phyloP scores from a whole-genome alignment of 2,329 filamentous ascomycete species.

The Drechslerella dactyloides region DNA sequence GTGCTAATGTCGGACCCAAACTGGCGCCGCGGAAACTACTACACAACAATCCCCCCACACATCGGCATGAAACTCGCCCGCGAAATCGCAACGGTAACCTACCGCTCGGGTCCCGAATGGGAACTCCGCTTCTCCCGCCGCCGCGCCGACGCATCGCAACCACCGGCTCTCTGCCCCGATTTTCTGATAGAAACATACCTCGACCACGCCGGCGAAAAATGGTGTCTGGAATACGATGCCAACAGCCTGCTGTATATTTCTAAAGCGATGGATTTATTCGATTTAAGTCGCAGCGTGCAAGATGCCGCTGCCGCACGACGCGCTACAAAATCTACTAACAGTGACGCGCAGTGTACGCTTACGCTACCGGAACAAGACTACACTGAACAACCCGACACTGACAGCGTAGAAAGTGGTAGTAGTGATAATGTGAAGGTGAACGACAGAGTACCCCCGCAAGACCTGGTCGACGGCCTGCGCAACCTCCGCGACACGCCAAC shows the following conservation, averaged over 20 bases:
- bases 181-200: conserved; percentile 98
- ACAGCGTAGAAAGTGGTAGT: conserved; percentile 52
- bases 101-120: conserved; percentile 96
- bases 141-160: conserved; percentile 82
- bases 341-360: conserved; percentile 69
- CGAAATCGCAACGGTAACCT: conserved; percentile 97
- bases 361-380: conserved; percentile 85
- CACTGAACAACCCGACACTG: conserved; percentile 65
- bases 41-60: conserved; percentile 84
- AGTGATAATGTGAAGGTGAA: conserved; percentile 54
- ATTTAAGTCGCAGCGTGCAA: conserved; percentile 78
- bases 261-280: conserved; percentile 98
- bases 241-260: conserved; percentile 96
- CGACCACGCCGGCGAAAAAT: conserved; percentile 97
- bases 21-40: conserved; percentile 96
- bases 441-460: conserved; percentile 67
- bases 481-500: conserved; percentile 77
- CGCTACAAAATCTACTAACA: conserved; percentile 56
- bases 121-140: conserved; percentile 89
- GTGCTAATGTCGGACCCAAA: conserved; percentile 99
- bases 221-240: conserved; percentile 93
- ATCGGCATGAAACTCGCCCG: conserved; percentile 97
- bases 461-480: conserved; percentile 77
- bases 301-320: conserved; percentile 62
- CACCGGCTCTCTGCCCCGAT: conserved; percentile 92